Evolutionary conservation across 768 basidiomycete species (phyloP).

Genomic region (Gelatoporia subvermispora): DNA sequence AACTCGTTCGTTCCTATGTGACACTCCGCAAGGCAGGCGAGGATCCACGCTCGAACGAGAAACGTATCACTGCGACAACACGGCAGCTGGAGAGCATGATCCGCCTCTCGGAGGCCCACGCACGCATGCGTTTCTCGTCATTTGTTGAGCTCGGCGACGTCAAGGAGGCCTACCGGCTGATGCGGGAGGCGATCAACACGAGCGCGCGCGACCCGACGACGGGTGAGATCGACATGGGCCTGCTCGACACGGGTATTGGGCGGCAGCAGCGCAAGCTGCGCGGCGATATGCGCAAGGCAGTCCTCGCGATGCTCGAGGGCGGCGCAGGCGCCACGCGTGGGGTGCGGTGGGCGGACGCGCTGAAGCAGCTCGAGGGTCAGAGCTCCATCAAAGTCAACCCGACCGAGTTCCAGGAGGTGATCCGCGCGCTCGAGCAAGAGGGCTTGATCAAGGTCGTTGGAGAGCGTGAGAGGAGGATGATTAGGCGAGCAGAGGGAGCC

Average conservation of each 20-base stretch:
- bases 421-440: slow-evolving; percentile 77
- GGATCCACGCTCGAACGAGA: slow-evolving; percentile 83
- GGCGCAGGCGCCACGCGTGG: slow-evolving; percentile 49
- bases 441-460: slow-evolving; percentile 83
- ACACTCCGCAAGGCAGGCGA: slow-evolving; percentile 90
- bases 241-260: slow-evolving; percentile 92
- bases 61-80: slow-evolving; percentile 96
- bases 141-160: slow-evolving; percentile 86
- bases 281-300: slow-evolving; percentile 86
- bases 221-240: slow-evolving; percentile 94
- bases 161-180: slow-evolving; percentile 86
- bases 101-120: slow-evolving; percentile 92
- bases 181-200: slow-evolving; percentile 94
- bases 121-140: slow-evolving; percentile 90
- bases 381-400: slow-evolving; percentile 77
- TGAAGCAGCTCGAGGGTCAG: slow-evolving; percentile 76
- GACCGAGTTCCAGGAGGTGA: slow-evolving; percentile 77
- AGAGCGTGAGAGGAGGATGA: slow-evolving; percentile 79
- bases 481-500: slow-evolving; percentile 56
- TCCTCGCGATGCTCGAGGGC: slow-evolving; percentile 58
- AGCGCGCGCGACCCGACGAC: slow-evolving; percentile 94
- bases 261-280: slow-evolving; percentile 78
- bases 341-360: slow-evolving; percentile 78
- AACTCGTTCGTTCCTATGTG: slow-evolving; percentile 87
- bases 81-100: slow-evolving; percentile 97